Base-by-base conservation (phyloP, 805 yeast genomes). In the Candida succiphila region DNA sequence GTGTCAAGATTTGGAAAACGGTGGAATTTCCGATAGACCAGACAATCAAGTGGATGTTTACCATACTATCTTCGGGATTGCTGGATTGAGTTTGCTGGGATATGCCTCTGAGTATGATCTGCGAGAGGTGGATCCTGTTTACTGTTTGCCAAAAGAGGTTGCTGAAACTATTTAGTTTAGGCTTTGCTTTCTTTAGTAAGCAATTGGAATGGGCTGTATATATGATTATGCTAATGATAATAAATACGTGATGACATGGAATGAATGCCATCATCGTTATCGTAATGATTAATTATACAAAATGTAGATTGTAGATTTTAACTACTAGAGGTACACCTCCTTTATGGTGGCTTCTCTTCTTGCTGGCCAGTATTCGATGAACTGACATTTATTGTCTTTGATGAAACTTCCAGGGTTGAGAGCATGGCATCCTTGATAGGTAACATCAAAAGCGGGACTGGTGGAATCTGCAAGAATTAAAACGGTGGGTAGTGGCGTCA, bases 1-100 rank as follows among this genome's bases (percentile, higher is more conserved):
- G 2, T 77, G 92, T 30, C 98, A 92, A 54, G 96, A 89, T 53
- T 52, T 52, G 1, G 74, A 69, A 7, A 63, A 60, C 10, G 99
- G 99, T 22, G 99, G 99, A 0, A 79, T 92, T 26, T 78, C 95
- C 38, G 99, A 92, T 55, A 63, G 98, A 17, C 83, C 86, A 8
- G 95, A 78, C 29, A 87, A 94, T 51, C 86, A 81, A 53, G 88
- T 78, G 2, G 99, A 92, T 52, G 92, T 92, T 0, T 92, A 75
- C 51, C 99, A 92, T 52, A 92, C 98, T 0, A 65, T 79, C 14
- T 92, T 92, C 57, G 95, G 95, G 0, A 60, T 89, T 16, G 80
- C 96, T 0, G 99, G 96, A 0, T 61, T 92, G 37, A 78, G 94
- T 48, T 56, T 92, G 34, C 64, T 88, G 56, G 82, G 81, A 2